A percentile compares a stretch with the other conserved stretches of the same genome.
phyloP scores from a whole-genome alignment of 129 eudicot genomes.

The Heracleum sosnowskyi region DNA sequence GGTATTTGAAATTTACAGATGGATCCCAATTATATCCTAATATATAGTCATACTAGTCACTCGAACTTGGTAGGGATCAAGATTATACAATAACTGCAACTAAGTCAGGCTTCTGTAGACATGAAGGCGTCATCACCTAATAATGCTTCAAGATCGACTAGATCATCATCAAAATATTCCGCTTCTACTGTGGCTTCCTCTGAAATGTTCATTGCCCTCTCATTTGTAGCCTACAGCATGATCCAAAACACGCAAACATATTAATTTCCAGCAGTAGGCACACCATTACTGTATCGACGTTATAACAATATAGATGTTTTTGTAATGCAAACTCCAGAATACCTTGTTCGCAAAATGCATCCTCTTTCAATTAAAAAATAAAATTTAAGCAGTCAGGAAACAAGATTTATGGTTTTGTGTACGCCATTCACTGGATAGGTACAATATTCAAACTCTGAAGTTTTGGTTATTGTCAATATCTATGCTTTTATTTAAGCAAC shows the following conservation, averaged over 20 bases:
- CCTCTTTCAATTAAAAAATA: background rate
- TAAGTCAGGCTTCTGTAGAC: slow-evolving; percentile 25
- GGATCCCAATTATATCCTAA: slow-evolving; percentile 7
- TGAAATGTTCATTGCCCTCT: slow-evolving; percentile 36
- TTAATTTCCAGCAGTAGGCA: background rate
- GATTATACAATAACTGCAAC: slow-evolving; percentile 19
- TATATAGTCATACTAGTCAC: slow-evolving; percentile 5
- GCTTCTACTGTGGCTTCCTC: slow-evolving; percentile 29
- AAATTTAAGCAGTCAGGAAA: background rate
- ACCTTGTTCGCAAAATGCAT: background rate
- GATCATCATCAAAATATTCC: slow-evolving; percentile 56
- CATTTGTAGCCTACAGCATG: slow-evolving; percentile 42
- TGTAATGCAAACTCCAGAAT: background rate
- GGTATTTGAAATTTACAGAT: slow-evolving; percentile 15
- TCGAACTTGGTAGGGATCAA: slow-evolving; percentile 11
- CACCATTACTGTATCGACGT: background rate
- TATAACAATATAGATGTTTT: background rate
- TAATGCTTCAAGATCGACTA: slow-evolving; percentile 61
- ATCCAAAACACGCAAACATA: background rate
- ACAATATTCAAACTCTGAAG: background rate
- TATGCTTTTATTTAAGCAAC: background rate
- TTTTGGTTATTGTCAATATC: background rate
- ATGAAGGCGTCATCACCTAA: slow-evolving; percentile 55
- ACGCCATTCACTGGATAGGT: background rate
- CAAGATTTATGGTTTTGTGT: background rate